Base-by-base conservation (phyloP, 1,139 yeast species). In the Debaryomyces udenii region DNA sequence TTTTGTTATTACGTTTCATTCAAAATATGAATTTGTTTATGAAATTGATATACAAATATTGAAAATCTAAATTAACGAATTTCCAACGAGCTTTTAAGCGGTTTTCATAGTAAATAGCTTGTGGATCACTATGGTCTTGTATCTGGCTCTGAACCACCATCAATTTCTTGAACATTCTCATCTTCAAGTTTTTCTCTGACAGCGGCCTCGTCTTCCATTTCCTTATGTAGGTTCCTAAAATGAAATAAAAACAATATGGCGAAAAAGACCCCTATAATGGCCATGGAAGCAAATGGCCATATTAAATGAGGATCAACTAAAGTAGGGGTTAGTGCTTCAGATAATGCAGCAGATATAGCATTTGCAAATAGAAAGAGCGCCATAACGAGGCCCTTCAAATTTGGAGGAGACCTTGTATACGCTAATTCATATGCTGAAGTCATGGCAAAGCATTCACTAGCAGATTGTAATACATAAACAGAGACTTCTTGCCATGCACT, bases 381-480 rank as follows among this genome's bases (percentile, higher is more conserved):
- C 80, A 81, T 76, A 37, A 82, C 84, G 48, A 83, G 70, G 39
- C 86, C 80, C 59, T 81, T 81, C 84, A 83, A 79, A 35, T 74
- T 68, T 9, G 74, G 78, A 37, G 89, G 87, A 22, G 88, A 76
- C 58, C 83, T 74, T 2, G 86, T 74, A 59, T 82, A 83, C 5
- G 90, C 89, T 52, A 81, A 70, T 60, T 83, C 88, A 52, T 82
- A 80, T 41, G 81, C 85, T n/a, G 88, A 81, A 39, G 81, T 78
- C 46, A 68, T 78, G 26, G 86, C 83, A 53, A 83, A 81, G 65
- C 86, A 81, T 62, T 83, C 90, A 43, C 86, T 80, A 17, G 78
- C 67, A 27, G 88, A 88, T 42, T 79, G 77, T 36, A 80, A 59
- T 30, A 76, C 68, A 55, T 75, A 83, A 46, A 78, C 63, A 20